These are phyloP conservation scores for Santalum album DNA, from an alignment of 164 flowering plant species.

Conservation along the genomic window DNA sequence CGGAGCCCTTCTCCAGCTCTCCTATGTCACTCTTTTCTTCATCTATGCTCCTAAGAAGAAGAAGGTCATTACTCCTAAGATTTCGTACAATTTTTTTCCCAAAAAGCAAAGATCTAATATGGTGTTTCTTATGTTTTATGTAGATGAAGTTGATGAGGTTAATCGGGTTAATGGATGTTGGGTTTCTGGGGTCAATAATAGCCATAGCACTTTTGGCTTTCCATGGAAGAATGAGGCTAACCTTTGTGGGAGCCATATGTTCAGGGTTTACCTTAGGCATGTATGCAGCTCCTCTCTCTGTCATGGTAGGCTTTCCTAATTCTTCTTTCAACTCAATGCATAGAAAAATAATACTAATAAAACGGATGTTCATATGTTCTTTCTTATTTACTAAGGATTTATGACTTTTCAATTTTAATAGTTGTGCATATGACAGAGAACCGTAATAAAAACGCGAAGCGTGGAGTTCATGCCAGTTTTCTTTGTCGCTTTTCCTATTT, in stretches of 20 bases:
- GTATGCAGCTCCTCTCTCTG: constrained; percentile 60
- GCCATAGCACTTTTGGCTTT: constrained; percentile 35
- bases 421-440: constrained; percentile 23
- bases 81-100: no score
- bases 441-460: constrained; percentile 49
- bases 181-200: constrained; percentile 39
- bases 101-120: background rate
- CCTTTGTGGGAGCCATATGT: constrained; percentile 48
- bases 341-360: no score
- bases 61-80: constrained; percentile 31
- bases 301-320: constrained; percentile 32
- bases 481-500: constrained; percentile 46
- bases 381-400: no score
- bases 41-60: constrained; percentile 46
- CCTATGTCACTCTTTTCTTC: constrained; percentile 58
- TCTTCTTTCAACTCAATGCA: no score
- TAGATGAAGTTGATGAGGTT: constrained; percentile 42
- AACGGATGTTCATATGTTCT: no score
- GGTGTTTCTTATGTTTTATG: background rate
- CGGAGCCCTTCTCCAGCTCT: constrained; percentile 44
- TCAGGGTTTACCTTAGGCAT: constrained; percentile 55
- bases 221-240: constrained; percentile 26
- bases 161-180: constrained; percentile 35
- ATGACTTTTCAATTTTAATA: no score
- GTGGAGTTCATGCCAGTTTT: constrained; percentile 72